phyloP scores from a whole-genome alignment of 2,329 filamentous ascomycete species.

The Arthrobotrys megalospora region DNA sequence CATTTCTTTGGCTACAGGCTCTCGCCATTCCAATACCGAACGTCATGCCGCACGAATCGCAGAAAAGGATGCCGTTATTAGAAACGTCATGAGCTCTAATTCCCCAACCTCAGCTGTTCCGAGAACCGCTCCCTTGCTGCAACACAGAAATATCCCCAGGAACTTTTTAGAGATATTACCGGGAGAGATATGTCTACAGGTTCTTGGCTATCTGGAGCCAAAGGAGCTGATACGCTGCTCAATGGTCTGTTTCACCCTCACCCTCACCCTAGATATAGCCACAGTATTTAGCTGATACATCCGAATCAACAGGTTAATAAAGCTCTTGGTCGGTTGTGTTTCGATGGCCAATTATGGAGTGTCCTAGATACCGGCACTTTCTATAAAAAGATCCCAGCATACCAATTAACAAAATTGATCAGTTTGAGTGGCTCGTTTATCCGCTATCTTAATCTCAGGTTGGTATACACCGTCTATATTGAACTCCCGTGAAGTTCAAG shows the following conservation, averaged over 20 bases:
- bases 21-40: constrained; percentile 25
- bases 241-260: constrained; percentile 74
- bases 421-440: constrained; percentile 89
- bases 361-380: constrained; percentile 87
- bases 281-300: constrained; percentile 15
- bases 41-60: constrained; percentile 38
- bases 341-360: constrained; percentile 94
- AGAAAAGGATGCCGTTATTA: constrained; percentile 52
- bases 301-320: constrained; percentile 68
- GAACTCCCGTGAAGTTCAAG: constrained; percentile 3
- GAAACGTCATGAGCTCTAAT: constrained; percentile 43
- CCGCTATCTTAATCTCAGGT: constrained; percentile 85
- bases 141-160: constrained; percentile 45
- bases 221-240: constrained; percentile 86
- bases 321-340: constrained; percentile 85
- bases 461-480: constrained; percentile 13
- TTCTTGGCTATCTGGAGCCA: constrained; percentile 82
- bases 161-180: constrained; percentile 86
- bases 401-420: constrained; percentile 87
- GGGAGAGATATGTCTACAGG: constrained; percentile 82
- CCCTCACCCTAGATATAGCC: not conserved
- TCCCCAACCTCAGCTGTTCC: constrained; percentile 38
- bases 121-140: constrained; percentile 19
- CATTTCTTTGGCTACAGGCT: constrained; percentile 47
- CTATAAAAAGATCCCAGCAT: constrained; percentile 87